Base-by-base conservation (phyloP, 2,329 filamentous ascomycete genomes). In the Cryoendolithus antarcticus region DNA sequence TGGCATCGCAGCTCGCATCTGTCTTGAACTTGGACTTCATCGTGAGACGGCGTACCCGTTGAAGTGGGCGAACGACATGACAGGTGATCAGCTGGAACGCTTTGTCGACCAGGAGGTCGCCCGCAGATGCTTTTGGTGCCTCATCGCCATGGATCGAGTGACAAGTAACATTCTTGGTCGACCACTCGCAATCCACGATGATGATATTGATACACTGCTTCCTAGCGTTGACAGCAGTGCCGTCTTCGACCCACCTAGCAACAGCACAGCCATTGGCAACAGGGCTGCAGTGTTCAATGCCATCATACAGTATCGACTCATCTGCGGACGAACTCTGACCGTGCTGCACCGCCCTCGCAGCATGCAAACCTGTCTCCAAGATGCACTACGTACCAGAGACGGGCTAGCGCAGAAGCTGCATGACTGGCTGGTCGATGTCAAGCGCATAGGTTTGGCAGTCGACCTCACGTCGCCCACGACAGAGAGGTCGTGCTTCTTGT, bases 1-100 rank as follows among this genome's bases (percentile, higher is more conserved):
- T 9, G 62, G 64, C 0, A 58, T 64, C 6, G 62, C 63, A 1
- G 61, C 61, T 0, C 53, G 62, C 5, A 64, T 62, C 24, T 62
- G 62, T 46, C 63, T 86, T 19, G 82, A 86, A 57, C 66, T 66
- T 34, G 64, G 64, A 0, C 43, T 67, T 0, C 64, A 67, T 41
- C 55, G 61, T 21, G 60, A 62, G 9, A 50, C 60, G 1, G 55
- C 54, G 0, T 66, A 64, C 39, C 40, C 47, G 2, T 11, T 53
- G 4, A 35, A 45, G 0, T 32, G 32, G 6, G 7, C 33, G 9
- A 12, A 10, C 11, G 35, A 39, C 4, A 31, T 37, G 2, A 38
- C 43, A 4, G 15, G 11, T 2, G 10, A 38, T 8, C 4, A 19
- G 3, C 11, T 38, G 2, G 0, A 32, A 9, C 34, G 29, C 3